phyloP scores from a whole-genome alignment of 306 rosid species.

The Hylodesmum podocarpum region DNA sequence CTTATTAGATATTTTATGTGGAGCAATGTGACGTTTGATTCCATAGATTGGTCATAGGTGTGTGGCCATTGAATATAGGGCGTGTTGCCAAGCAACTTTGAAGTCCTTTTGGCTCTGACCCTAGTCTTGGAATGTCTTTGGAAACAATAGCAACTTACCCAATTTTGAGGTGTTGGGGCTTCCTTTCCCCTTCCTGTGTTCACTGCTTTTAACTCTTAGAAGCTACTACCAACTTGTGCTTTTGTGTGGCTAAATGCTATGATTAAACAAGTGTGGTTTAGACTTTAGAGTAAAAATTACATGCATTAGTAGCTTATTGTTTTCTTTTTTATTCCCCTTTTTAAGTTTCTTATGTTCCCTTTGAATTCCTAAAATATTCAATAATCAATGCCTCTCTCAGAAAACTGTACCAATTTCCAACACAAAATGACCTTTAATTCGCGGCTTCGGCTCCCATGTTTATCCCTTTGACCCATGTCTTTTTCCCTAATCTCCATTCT shows the following conservation, averaged over 20 bases:
- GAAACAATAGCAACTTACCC: slow-evolving; percentile 53
- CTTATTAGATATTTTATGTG: slow-evolving; percentile 11
- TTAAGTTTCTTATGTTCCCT: slow-evolving; percentile 24
- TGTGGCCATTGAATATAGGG: slow-evolving; percentile 33
- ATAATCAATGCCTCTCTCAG: slow-evolving; percentile 9
- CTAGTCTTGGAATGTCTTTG: slow-evolving; percentile 44
- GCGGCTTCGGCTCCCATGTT: slow-evolving; percentile 23
- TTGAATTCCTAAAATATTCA: slow-evolving; percentile 27
- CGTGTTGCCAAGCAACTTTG: slow-evolving; percentile 28
- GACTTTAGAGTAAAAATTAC: neutral
- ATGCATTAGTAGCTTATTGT: neutral
- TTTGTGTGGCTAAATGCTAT: slow-evolving; percentile 1
- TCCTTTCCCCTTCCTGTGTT: neutral
- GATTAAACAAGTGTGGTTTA: neutral
- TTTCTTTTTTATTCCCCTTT: neutral
- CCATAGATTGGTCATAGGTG: slow-evolving; percentile 21
- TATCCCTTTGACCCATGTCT: slow-evolving; percentile 22
- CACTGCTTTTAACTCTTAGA: slow-evolving; percentile 34
- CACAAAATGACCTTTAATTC: slow-evolving; percentile 26
- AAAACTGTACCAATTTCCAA: slow-evolving; percentile 23
- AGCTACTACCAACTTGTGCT: slow-evolving; percentile 30
- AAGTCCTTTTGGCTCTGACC: slow-evolving; percentile 38
- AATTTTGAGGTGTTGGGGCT: slow-evolving; percentile 35
- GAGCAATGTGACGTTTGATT: slow-evolving; percentile 38
- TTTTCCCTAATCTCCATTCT: neutral